Evolutionary conservation across 2,329 filamentous ascomycete species (phyloP).

Genomic region (Ophiosphaerella korrae): DNA sequence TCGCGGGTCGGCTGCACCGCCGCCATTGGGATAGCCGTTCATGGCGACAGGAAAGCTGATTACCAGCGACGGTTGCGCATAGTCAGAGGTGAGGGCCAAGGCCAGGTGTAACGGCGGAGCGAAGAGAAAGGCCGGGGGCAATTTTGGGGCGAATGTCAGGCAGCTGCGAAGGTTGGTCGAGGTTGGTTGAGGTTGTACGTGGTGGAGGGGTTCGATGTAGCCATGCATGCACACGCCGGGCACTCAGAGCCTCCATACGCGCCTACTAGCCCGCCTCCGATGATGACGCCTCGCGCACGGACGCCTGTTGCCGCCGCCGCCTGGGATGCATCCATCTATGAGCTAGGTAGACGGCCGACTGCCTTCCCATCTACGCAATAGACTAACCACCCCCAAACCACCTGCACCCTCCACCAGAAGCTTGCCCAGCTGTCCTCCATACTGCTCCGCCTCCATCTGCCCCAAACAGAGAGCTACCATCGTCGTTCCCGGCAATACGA

Average conservation of each 20-base stretch:
- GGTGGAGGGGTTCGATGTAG: not conserved
- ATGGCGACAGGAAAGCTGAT: constrained; percentile 22
- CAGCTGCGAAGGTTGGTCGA: too few species aligned
- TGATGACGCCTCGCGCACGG: constrained; percentile 15
- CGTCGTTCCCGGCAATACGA: too few species aligned
- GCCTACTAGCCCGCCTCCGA: not conserved
- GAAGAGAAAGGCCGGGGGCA: too few species aligned
- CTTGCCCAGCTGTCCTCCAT: too few species aligned
- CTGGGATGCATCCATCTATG: too few species aligned
- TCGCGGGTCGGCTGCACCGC: constrained; percentile 27
- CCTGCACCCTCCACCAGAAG: not conserved
- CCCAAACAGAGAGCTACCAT: not conserved
- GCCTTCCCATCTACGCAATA: too few species aligned
- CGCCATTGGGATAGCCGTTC: constrained; percentile 38
- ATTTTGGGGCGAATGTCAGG: too few species aligned
- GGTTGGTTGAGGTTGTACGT: too few species aligned
- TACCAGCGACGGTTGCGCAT: constrained; percentile 26
- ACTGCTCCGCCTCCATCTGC: not conserved
- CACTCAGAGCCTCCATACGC: not conserved
- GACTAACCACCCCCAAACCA: not conserved
- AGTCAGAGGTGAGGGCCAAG: constrained; percentile 8
- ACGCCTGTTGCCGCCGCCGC: not conserved
- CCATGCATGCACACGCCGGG: too few species aligned
- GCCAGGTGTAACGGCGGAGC: too few species aligned
- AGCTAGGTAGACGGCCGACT: too few species aligned